A percentile compares a stretch with the other conserved stretches of the same genome.
These are phyloP conservation scores for Nephelium lappaceum DNA, from an alignment of 345 rosid genomes.

Conservation along the genomic window DNA sequence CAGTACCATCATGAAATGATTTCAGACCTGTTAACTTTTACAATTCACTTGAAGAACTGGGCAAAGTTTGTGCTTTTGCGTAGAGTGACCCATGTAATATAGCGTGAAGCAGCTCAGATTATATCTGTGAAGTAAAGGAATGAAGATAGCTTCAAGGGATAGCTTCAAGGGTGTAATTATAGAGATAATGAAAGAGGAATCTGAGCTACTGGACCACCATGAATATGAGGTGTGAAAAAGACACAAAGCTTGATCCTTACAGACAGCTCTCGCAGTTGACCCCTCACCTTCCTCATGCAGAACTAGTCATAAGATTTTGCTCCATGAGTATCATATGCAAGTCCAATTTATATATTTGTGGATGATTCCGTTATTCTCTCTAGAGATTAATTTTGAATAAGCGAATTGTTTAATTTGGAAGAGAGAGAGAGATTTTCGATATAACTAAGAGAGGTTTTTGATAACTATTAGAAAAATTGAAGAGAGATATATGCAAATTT, in stretches of 20 bases:
- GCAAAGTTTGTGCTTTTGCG: not conserved
- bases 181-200: not conserved
- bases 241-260: not conserved
- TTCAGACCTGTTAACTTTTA: not conserved
- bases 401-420: too few species aligned
- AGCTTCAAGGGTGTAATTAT: not conserved
- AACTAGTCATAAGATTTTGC: not conserved
- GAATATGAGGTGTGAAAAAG: not conserved
- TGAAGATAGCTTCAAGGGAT: not conserved
- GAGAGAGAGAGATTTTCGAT: too few species aligned
- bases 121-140: not conserved
- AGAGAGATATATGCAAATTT: too few species aligned
- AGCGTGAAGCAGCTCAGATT: not conserved
- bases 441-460: too few species aligned
- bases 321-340: not conserved
- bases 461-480: too few species aligned
- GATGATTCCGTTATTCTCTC: too few species aligned
- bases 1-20: not conserved
- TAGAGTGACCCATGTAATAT: not conserved
- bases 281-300: slow-evolving; percentile 1
- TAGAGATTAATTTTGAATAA: too few species aligned
- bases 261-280: not conserved
- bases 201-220: not conserved
- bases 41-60: not conserved
- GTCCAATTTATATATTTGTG: not conserved